Evolutionary conservation across 2,329 filamentous ascomycete species (phyloP).

Genomic region (Trichophyton rubrum): DNA sequence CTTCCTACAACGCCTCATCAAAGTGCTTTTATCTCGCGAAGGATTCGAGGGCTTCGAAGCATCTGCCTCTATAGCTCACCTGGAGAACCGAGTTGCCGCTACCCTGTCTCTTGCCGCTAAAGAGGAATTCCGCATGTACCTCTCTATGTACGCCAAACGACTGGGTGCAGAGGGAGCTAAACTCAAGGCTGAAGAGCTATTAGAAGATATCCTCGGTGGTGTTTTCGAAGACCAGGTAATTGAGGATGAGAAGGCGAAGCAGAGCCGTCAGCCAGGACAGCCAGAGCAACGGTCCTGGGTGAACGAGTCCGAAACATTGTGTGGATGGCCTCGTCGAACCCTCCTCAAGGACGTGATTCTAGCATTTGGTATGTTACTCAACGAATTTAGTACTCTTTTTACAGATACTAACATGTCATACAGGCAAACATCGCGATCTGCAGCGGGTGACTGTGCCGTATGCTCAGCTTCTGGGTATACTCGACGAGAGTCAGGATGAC

Average conservation of each 20-base stretch:
- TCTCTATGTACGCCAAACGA: conserved; percentile 97
- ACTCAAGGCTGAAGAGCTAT: conserved; percentile 82
- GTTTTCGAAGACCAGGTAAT: conserved; percentile 45
- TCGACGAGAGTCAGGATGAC: conserved; percentile 22
- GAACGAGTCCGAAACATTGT: conserved; percentile 57
- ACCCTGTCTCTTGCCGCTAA: conserved; percentile 71
- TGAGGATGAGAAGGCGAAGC: conserved; percentile 26
- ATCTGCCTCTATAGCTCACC: conserved; percentile 79
- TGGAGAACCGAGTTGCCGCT: conserved; percentile 88
- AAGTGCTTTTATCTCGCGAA: conserved; percentile 72
- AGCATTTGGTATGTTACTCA: conserved; percentile 61
- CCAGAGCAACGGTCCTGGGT: conserved; percentile 47
- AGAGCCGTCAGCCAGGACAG: conserved; percentile 4
- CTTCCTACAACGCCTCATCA: conserved; percentile 81
- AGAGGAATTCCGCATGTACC: conserved; percentile 85
- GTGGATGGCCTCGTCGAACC: conserved; percentile 82
- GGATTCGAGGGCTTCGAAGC: conserved; percentile 89
- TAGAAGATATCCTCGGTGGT: conserved; percentile 69
- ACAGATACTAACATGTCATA: conserved; percentile 23
- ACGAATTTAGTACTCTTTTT: conserved; percentile 8
- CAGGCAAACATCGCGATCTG: conserved; percentile 88
- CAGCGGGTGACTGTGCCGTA: conserved; percentile 94
- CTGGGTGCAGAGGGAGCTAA: conserved; percentile 79
- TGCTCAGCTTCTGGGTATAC: conserved; percentile 60
- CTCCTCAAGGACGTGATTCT: conserved; percentile 82